Conservation (phyloP, 1,284 basidiomycete species). For the Coniferiporia weirii region DNA sequence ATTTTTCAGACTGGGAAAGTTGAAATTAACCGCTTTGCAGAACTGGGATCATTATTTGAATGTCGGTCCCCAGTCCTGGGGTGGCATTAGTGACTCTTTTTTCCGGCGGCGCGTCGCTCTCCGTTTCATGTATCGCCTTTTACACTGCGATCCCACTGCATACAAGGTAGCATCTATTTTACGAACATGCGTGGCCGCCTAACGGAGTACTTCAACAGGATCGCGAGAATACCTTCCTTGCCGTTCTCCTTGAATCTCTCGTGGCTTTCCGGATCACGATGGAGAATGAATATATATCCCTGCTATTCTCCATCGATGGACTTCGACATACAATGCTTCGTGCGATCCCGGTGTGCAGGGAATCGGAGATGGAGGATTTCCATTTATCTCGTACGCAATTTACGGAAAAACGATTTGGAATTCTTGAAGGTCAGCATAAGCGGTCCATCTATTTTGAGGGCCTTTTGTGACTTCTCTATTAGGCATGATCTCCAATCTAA, state of each 20-base stretch:
- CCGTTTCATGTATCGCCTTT: constrained; percentile 62
- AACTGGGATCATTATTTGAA: constrained; percentile 63
- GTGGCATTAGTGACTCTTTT: constrained; percentile 47
- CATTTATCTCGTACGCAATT: constrained; percentile 1
- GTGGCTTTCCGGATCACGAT: constrained; percentile 46
- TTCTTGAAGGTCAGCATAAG: constrained; percentile 6
- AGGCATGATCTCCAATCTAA: constrained; percentile 14
- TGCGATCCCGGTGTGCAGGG: constrained; percentile 23
- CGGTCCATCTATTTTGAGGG: neutral
- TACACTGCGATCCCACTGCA: constrained; percentile 57
- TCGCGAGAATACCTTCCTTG: constrained; percentile 49
- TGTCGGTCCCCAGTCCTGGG: constrained; percentile 55
- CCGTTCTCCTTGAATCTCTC: constrained; percentile 52
- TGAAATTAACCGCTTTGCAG: constrained; percentile 29
- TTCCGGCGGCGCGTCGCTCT: constrained; percentile 63
- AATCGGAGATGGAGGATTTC: constrained; percentile 3
- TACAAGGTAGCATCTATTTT: constrained; percentile 46
- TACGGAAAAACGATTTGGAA: constrained; percentile 1
- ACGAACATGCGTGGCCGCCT: constrained; percentile 1
- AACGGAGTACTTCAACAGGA: constrained; percentile 31
- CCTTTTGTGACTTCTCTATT: neutral
- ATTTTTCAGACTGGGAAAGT: constrained; percentile 8
- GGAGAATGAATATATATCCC: constrained; percentile 55
- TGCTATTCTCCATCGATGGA: constrained; percentile 48
- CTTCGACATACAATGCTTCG: constrained; percentile 48